Conservation (phyloP, 2,329 filamentous ascomycete species). For the Cladosporium oxysporum region DNA sequence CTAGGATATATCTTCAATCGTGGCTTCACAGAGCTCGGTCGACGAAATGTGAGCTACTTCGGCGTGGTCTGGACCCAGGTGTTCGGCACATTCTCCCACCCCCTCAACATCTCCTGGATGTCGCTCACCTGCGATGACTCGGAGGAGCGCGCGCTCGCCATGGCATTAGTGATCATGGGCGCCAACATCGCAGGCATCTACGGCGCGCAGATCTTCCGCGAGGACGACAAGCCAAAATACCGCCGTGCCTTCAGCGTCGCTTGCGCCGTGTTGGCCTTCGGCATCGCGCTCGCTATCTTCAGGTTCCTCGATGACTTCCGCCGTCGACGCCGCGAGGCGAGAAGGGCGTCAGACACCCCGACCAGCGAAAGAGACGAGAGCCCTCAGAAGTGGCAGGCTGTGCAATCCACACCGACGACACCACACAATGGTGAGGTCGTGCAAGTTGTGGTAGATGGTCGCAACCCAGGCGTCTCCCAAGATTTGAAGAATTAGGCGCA, state of each 20-base stretch:
- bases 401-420: background rate
- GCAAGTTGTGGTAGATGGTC: slow-evolving; percentile 8
- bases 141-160: slow-evolving; percentile 59
- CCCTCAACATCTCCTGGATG: slow-evolving; percentile 63
- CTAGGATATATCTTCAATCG: slow-evolving; percentile 58
- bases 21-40: slow-evolving; percentile 50
- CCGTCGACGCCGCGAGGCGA: slow-evolving; percentile 20
- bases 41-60: slow-evolving; percentile 52
- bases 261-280: slow-evolving; percentile 49
- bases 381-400: slow-evolving; percentile 7
- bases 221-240: slow-evolving; percentile 55
- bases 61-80: slow-evolving; percentile 59
- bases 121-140: slow-evolving; percentile 58
- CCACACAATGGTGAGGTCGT: slow-evolving; percentile 7
- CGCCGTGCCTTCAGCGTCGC: slow-evolving; percentile 53
- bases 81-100: slow-evolving; percentile 57
- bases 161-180: slow-evolving; percentile 64
- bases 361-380: background rate
- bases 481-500: slow-evolving; percentile 3
- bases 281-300: slow-evolving; percentile 44
- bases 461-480: slow-evolving; percentile 2
- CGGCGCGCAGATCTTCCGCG: slow-evolving; percentile 61
- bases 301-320: slow-evolving; percentile 48
- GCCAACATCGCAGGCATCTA: slow-evolving; percentile 64
- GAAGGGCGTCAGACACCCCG: background rate